Evolutionary conservation across 2,329 filamentous ascomycete genomes (phyloP), one percentile per base, ranked within the genome.

Genomic region (Phaeosphaeriaceae sp.): DNA sequence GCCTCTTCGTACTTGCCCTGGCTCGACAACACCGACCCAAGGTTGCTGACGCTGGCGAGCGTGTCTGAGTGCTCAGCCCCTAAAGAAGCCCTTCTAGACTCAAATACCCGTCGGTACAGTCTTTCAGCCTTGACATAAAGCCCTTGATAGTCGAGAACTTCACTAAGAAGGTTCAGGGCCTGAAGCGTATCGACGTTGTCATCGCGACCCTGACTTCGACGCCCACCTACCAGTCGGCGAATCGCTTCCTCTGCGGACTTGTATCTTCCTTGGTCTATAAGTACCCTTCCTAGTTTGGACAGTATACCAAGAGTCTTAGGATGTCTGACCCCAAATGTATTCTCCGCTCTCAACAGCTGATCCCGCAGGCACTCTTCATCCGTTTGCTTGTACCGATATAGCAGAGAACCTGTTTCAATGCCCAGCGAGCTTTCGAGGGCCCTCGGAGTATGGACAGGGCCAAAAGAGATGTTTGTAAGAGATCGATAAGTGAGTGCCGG

Each of bases 211-310:
- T 16, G 21, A 17, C 38, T 46, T 56, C 38, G 39, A 30, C 36
- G 38, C 26, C 46, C 50, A 30, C 56, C 42, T 30, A 62, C 26
- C 16, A 56, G 42, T 38, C 42, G 55, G 23, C 51, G 51, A 43
- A 45, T 42, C 15, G 46, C 38, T 34, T 52, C 50, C 28, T 60
- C 59, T 16, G 54, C 56, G 29, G 56, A 42, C 38, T 41, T 56
- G 37, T 55, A 60, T 37, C 59, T 56, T 40, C 59, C 54, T 59
- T 63, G 54, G 1, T 35, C 28, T 5, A 51, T 17, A n/a, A 63
- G 51, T 29, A 60, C 42, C n/a, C 33, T 9, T 26, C 46, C 48
- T 39, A 63, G 36, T 29, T 56, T 15, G 29, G 0, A 42, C 15
- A 58, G 41, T 30, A 47, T 47, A 12, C 36, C 30, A 20, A 51